Percentiles rank a stretch among this genome's conserved stretches.
Evolutionary conservation across 495 filamentous ascomycete genomes (phyloP).

Genomic region (Aspergillus saccharolyticus): DNA sequence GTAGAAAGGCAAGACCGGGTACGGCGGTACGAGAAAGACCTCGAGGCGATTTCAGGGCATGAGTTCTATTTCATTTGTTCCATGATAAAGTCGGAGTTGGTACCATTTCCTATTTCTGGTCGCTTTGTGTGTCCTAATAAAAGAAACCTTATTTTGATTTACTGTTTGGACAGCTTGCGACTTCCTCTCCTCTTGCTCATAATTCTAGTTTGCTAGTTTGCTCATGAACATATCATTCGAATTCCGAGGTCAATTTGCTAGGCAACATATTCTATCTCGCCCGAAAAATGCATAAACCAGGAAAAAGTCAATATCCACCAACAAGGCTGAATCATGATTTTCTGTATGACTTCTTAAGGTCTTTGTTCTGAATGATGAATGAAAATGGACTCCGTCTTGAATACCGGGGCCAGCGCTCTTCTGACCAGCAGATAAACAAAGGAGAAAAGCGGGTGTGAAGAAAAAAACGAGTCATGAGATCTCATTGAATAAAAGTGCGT

Average conservation of each 20-base stretch:
- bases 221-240: conserved; percentile 5
- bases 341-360: not conserved
- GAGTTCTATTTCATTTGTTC: conserved; percentile 41
- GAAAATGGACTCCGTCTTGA: not conserved
- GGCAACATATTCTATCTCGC: conserved; percentile 9
- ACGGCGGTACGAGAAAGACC: conserved; percentile 25
- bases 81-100: conserved; percentile 47
- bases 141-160: conserved; percentile 25
- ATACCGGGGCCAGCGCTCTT: conserved; percentile 29
- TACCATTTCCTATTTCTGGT: conserved; percentile 35
- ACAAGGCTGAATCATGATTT: conserved; percentile 3
- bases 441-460: conserved; percentile 1
- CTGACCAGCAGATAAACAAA: conserved; percentile 29
- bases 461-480: conserved; percentile 15
- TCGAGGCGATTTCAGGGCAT: conserved; percentile 35
- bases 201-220: not conserved
- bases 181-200: conserved; percentile 1
- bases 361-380: not conserved
- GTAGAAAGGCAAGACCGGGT: conserved; percentile 18
- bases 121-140: conserved; percentile 37
- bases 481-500: conserved; percentile 19
- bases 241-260: conserved; percentile 13
- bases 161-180: not conserved
- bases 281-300: not conserved
- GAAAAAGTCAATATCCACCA: not conserved